Evolutionary conservation across 176 grass and related monocot genomes (phyloP).

Genomic region (Carex pumila): DNA sequence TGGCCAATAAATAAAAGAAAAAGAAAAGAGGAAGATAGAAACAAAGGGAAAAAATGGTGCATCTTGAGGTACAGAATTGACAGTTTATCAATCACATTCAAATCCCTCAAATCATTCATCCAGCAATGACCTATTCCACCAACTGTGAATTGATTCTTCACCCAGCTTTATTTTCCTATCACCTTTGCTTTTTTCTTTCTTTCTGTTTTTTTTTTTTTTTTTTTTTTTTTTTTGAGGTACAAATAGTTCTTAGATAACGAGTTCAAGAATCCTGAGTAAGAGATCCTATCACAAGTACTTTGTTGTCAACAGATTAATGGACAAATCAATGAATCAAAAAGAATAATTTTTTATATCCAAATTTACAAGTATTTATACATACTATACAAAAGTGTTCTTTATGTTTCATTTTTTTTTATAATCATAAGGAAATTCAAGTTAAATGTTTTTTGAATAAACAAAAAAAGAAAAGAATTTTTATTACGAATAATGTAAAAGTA

Average conservation of each 20-base stretch:
- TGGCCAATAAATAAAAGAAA: not conserved
- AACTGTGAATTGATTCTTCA: not conserved
- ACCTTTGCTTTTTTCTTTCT: not conserved
- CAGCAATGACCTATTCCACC: not conserved
- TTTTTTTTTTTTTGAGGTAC: not conserved
- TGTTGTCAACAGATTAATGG: not conserved
- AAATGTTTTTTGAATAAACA: no score
- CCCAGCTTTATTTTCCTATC: not conserved
- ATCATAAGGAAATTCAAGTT: no score
- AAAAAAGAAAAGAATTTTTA: no score
- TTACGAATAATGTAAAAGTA: no score
- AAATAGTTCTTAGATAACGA: no score
- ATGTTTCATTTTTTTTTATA: no score
- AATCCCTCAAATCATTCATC: not conserved
- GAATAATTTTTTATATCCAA: not conserved
- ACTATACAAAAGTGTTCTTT: no score
- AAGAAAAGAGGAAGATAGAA: not conserved
- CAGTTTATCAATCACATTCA: constrained; percentile 22
- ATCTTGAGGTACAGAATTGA: not conserved
- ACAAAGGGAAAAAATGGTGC: not conserved
- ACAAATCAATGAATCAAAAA: not conserved
- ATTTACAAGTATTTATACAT: no score
- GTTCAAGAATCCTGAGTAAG: not conserved
- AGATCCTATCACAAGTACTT: not conserved
- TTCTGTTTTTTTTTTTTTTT: not conserved